phyloP scores from a whole-genome alignment of 805 yeast genomes.

The Myxozyma neglecta region DNA sequence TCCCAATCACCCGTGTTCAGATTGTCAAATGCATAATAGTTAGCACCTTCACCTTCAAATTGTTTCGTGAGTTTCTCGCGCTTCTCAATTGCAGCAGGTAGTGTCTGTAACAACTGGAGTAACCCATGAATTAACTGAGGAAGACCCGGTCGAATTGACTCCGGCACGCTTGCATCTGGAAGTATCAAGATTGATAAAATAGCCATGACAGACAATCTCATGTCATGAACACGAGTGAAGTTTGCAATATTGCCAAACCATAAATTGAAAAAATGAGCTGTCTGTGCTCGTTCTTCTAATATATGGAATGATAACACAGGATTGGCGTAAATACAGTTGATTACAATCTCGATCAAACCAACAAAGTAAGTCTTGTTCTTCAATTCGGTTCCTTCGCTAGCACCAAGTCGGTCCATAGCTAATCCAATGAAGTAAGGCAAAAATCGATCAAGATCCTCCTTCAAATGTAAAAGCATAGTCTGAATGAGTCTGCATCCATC shows the following conservation, averaged over 20 bases:
- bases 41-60: slow-evolving; percentile 42
- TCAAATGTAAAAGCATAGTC: slow-evolving; percentile 60
- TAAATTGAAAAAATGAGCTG: slow-evolving; percentile 54
- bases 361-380: slow-evolving; percentile 47
- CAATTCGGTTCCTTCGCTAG: slow-evolving; percentile 39
- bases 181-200: slow-evolving; percentile 51
- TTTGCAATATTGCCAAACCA: slow-evolving; percentile 65
- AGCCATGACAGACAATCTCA: slow-evolving; percentile 73
- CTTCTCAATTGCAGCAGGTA: slow-evolving; percentile 70
- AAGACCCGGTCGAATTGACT: slow-evolving; percentile 35
- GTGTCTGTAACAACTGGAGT: slow-evolving; percentile 53
- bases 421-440: slow-evolving; percentile 50
- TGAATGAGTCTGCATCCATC: slow-evolving; percentile 65
- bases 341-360: slow-evolving; percentile 58
- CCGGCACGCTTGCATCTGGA: slow-evolving; percentile 41
- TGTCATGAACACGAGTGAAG: slow-evolving; percentile 72
- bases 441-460: slow-evolving; percentile 45
- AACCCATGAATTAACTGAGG: slow-evolving; percentile 54
- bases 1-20: slow-evolving; percentile 36
- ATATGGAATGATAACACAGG: slow-evolving; percentile 53
- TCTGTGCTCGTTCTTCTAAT: slow-evolving; percentile 48
- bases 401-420: slow-evolving; percentile 45
- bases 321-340: slow-evolving; percentile 64
- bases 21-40: slow-evolving; percentile 34
- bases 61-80: slow-evolving; percentile 64